These are phyloP conservation scores for Rhodotorula diobovata DNA, from an alignment of 768 basidiomycete species.

Conservation along the genomic window DNA sequence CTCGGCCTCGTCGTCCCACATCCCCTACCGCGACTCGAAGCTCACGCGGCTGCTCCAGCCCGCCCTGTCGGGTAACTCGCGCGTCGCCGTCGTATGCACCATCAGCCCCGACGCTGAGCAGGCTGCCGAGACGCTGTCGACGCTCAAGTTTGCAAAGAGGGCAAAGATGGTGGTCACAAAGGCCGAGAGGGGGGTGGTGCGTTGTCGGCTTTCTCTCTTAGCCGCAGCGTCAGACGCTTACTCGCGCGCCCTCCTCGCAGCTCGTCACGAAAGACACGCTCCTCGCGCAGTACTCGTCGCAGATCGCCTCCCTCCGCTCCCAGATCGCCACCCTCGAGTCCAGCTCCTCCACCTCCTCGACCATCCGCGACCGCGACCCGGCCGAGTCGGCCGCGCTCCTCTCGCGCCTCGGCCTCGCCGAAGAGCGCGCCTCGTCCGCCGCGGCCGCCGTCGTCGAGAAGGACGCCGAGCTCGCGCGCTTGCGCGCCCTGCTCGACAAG, in stretches of 20 bases:
- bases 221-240: background rate
- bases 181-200: slow-evolving; percentile 48
- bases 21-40: slow-evolving; percentile 93
- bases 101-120: slow-evolving; percentile 79
- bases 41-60: slow-evolving; percentile 75
- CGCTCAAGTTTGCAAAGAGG: slow-evolving; percentile 81
- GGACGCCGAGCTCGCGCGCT: slow-evolving; percentile 1
- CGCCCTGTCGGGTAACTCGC: slow-evolving; percentile 87
- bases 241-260: slow-evolving; percentile 45
- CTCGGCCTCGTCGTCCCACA: slow-evolving; percentile 60
- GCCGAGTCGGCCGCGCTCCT: slow-evolving; percentile 1
- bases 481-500: background rate
- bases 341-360: slow-evolving; percentile 53
- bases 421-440: background rate
- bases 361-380: slow-evolving; percentile 64
- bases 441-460: background rate
- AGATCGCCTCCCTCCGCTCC: slow-evolving; percentile 81
- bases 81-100: slow-evolving; percentile 93
- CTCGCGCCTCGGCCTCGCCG: background rate
- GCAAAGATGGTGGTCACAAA: slow-evolving; percentile 73
- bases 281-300: slow-evolving; percentile 86
- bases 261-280: slow-evolving; percentile 88
- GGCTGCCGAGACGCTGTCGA: slow-evolving; percentile 77
- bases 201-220: slow-evolving; percentile 36
- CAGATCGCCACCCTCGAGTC: slow-evolving; percentile 58